Conservation (phyloP, 176 grass and related monocot species). For the Cymbopogon citratus region DNA sequence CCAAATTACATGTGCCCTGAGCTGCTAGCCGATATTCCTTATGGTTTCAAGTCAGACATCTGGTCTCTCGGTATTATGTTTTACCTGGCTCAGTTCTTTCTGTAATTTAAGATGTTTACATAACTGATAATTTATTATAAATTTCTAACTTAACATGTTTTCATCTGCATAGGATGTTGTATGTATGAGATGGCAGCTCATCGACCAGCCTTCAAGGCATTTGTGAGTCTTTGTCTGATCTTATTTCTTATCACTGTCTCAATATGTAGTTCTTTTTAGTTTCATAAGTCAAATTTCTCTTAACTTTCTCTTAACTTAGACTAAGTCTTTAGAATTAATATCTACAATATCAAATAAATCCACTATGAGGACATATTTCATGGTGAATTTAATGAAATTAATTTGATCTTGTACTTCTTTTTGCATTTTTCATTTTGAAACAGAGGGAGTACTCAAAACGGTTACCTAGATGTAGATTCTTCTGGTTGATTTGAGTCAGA, state of each 20-base stretch:
- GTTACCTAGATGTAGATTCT: not conserved
- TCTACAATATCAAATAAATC: too few relatives aligned
- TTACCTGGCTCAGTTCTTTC: slow-evolving; percentile 35
- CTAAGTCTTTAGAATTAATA: too few relatives aligned
- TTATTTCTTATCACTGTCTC: too few relatives aligned
- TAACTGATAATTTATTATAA: not conserved
- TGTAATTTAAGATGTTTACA: slow-evolving; percentile 24
- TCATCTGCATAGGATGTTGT: slow-evolving; percentile 65
- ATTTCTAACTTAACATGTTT: slow-evolving; percentile 7
- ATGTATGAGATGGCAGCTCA: slow-evolving; percentile 99
- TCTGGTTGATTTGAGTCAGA: slow-evolving; percentile 12
- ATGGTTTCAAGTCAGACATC: slow-evolving; percentile 98
- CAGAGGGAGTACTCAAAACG: too few relatives aligned
- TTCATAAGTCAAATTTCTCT: too few relatives aligned
- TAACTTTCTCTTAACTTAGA: too few relatives aligned
- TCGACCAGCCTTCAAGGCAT: slow-evolving; percentile 97
- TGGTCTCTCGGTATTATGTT: slow-evolving; percentile 85
- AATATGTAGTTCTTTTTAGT: too few relatives aligned
- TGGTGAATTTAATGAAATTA: too few relatives aligned
- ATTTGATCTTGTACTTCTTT: too few relatives aligned
- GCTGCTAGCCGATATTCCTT: slow-evolving; percentile 94
- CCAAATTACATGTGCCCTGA: slow-evolving; percentile 99
- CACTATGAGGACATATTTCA: too few relatives aligned
- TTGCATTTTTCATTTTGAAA: too few relatives aligned
- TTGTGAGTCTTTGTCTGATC: slow-evolving; percentile 44